Base-by-base conservation (phyloP, 2,329 filamentous ascomycete genomes). In the Tolypocladium ophioglossoides region DNA sequence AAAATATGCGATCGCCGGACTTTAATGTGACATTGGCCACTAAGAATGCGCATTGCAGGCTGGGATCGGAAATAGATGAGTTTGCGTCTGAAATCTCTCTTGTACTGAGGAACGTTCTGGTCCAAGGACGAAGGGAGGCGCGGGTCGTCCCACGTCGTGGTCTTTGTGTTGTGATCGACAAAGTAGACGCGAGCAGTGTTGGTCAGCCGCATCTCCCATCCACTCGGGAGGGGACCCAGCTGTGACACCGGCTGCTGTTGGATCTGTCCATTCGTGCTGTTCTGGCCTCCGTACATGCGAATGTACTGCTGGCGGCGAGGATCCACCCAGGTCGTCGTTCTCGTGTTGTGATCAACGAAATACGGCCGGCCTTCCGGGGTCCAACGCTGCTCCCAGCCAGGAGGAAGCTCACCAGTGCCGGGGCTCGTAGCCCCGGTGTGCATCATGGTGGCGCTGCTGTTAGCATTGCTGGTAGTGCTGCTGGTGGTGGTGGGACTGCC, bases 111-210 rank as follows among this genome's bases (percentile, higher is more conserved):
- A 51, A 99, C 94, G 58, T 96, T 96, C 73, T 99, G 94, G 64
- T 99, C 94, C 57, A 99, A 77, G 1, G 94, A 97, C 3, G 92
- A 97, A 27, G 94, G 94, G 62, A 99, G 76, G 66, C 94, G 84
- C 38, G 94, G 94, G 66, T 99, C 94, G 67, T 99, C 94, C 94
- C 94, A 99, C 1, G 94, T 99, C 4, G 94, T 99, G 0, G 94
- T 99, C 78, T 99, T 99, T 47, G 94, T 99, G 74, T 99, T 99
- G 75, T 99, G 94, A 66, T 99, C 94, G 47, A 99, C 94, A 70
- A 99, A 99, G 74, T 99, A 99, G 18, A 99, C 94, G 56, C 94
- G 83, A 32, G 94, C 94, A 16, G 94, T 99, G 71, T 99, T 97
- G 52, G 94, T 99, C 52, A 99, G 84, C 57, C 94, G 89, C 94